A percentile compares a stretch with the other conserved stretches of the same genome.
Conservation (phyloP, 768 basidiomycete species). For the Termitomyces sp. region DNA sequence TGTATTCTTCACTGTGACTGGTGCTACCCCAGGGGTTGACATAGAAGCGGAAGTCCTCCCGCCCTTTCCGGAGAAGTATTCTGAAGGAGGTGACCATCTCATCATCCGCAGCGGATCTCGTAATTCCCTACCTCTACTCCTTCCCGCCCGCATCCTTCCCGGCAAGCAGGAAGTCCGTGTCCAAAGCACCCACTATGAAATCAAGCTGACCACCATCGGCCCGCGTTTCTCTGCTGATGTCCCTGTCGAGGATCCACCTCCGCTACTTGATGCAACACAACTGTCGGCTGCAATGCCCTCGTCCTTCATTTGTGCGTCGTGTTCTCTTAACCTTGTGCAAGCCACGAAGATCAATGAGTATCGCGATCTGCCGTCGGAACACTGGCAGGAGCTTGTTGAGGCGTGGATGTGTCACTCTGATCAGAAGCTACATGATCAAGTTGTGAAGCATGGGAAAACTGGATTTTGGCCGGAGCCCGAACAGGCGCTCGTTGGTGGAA, state of each 20-base stretch:
- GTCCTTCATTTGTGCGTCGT: conserved; percentile 73
- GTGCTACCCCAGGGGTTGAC: conserved; percentile 42
- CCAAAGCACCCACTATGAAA: conserved; percentile 60
- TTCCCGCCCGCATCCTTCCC: conserved; percentile 50
- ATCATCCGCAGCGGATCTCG: conserved; percentile 56
- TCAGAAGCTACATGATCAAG: conserved; percentile 72
- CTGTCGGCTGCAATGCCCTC: conserved; percentile 50
- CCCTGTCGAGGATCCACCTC: conserved; percentile 25
- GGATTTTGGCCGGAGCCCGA: conserved; percentile 77
- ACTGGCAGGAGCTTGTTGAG: conserved; percentile 96
- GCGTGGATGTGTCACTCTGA: conserved; percentile 98
- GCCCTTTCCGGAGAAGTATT: conserved; percentile 32
- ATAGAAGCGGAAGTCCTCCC: conserved; percentile 66
- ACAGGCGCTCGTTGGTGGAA: conserved; percentile 84
- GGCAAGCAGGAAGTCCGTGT: conserved; percentile 58
- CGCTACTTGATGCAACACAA: conserved; percentile 68
- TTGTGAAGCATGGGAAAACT: conserved; percentile 48
- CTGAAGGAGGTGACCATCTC: conserved; percentile 48
- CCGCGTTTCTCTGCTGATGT: conserved; percentile 17
- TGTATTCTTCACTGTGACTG: conserved; percentile 61
- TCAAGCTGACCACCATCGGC: conserved; percentile 51
- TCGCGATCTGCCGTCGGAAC: conserved; percentile 88
- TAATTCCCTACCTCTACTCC: conserved; percentile 51
- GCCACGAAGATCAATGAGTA: conserved; percentile 47
- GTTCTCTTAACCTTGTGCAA: conserved; percentile 72